Evolutionary conservation across 2,329 filamentous ascomycete genomes (phyloP).

Genomic region (Trichoderma endophyticum): DNA sequence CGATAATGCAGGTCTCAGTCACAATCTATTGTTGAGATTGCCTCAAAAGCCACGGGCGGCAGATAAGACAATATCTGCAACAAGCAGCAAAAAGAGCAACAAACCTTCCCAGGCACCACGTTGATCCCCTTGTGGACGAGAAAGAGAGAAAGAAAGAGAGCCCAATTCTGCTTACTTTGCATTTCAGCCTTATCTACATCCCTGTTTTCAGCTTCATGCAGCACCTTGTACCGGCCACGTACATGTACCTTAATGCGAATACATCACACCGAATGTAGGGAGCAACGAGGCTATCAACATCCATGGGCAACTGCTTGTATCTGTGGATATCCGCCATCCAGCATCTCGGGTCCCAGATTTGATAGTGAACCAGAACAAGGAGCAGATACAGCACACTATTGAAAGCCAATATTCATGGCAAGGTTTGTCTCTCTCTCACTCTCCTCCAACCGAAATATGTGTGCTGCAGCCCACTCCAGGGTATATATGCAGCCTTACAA

Average conservation of each 20-base stretch:
- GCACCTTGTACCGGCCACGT: neutral
- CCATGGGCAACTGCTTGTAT: neutral
- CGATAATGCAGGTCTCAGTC: neutral
- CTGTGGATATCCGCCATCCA: neutral
- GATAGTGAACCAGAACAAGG: neutral
- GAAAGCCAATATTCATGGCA: neutral
- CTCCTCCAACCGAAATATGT: neutral
- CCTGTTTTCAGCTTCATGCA: constrained; percentile 15
- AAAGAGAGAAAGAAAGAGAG: neutral
- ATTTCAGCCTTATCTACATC: constrained; percentile 18
- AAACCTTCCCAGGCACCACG: neutral
- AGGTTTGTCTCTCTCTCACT: neutral
- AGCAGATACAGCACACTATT: neutral
- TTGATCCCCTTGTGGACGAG: neutral
- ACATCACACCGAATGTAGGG: neutral
- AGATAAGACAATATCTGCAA: neutral
- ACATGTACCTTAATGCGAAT: neutral
- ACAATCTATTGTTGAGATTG: neutral
- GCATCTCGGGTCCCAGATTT: neutral
- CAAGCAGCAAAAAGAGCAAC: neutral
- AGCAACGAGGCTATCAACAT: neutral
- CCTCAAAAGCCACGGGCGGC: neutral
- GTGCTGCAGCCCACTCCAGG: neutral
- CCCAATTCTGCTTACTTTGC: constrained; percentile 3
- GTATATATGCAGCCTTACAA: constrained; percentile 3